These are phyloP conservation scores for Russula olivacea DNA, from an alignment of 768 basidiomycete species.

Conservation along the genomic window DNA sequence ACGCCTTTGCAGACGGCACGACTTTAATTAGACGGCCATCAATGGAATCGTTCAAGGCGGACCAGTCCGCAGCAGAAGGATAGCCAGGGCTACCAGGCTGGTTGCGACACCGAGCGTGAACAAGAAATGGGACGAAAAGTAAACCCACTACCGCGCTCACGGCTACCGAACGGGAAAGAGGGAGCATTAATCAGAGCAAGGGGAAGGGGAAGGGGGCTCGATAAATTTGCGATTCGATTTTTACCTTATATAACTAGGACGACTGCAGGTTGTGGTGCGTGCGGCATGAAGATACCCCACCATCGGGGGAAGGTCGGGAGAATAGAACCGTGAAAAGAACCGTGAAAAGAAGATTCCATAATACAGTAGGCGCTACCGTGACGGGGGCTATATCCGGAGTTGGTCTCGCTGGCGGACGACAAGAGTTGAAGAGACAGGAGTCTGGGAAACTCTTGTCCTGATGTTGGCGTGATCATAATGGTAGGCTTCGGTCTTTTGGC, in stretches of 20 bases:
- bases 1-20: constrained; percentile 18
- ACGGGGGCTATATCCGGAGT: not conserved
- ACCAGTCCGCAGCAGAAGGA: constrained; percentile 15
- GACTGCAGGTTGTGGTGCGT: no score
- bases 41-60: constrained; percentile 13
- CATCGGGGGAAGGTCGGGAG: no score
- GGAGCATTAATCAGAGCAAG: not conserved
- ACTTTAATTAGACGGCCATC: constrained; percentile 16
- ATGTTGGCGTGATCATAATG: not conserved
- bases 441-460: no score
- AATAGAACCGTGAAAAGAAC: no score
- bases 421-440: no score
- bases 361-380: not conserved
- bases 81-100: constrained; percentile 21
- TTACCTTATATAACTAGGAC: not conserved
- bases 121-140: not conserved
- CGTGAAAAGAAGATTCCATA: not conserved
- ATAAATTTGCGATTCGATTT: not conserved
- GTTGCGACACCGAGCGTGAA: constrained; percentile 18
- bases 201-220: not conserved
- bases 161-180: not conserved
- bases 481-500: not conserved
- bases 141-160: not conserved
- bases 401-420: not conserved
- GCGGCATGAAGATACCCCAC: no score